Percentiles rank a stretch among this genome's conserved stretches.
phyloP scores from a whole-genome alignment of 1,284 basidiomycete species.

The Cryptococcus sp. region DNA sequence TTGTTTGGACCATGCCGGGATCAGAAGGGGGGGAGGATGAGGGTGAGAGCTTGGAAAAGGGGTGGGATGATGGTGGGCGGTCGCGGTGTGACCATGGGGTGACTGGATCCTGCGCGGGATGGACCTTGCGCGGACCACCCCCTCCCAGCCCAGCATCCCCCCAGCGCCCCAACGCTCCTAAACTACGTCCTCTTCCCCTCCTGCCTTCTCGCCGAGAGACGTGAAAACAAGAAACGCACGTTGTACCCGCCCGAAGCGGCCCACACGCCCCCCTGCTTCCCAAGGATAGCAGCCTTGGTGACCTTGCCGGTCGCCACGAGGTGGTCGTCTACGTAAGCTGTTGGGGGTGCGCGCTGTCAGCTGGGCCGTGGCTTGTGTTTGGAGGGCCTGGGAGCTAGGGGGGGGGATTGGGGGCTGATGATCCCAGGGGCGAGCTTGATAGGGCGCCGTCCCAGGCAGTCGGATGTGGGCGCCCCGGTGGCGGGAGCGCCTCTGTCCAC shows the following conservation, averaged over 20 bases:
- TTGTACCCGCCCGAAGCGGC: constrained; percentile 69
- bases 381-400: not conserved
- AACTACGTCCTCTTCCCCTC: no score
- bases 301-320: constrained; percentile 76
- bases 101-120: no score
- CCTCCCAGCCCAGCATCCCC: not conserved
- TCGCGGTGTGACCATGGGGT: no score
- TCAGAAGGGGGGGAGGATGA: no score
- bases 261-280: constrained; percentile 83
- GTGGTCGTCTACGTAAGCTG: constrained; percentile 84
- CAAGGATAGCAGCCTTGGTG: constrained; percentile 76
- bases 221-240: constrained; percentile 54
- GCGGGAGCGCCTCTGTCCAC: not conserved
- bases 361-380: not conserved
- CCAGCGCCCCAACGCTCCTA: not conserved
- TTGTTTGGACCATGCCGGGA: no score
- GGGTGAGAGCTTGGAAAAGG: no score
- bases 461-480: not conserved
- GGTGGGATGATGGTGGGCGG: no score
- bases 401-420: not conserved
- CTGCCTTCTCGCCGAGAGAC: no score
- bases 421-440: no score
- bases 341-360: not conserved
- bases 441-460: not conserved
- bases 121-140: no score